Evolutionary conservation across 352 stramenopile species (phyloP).

Genomic region (Globisporangium solare): DNA sequence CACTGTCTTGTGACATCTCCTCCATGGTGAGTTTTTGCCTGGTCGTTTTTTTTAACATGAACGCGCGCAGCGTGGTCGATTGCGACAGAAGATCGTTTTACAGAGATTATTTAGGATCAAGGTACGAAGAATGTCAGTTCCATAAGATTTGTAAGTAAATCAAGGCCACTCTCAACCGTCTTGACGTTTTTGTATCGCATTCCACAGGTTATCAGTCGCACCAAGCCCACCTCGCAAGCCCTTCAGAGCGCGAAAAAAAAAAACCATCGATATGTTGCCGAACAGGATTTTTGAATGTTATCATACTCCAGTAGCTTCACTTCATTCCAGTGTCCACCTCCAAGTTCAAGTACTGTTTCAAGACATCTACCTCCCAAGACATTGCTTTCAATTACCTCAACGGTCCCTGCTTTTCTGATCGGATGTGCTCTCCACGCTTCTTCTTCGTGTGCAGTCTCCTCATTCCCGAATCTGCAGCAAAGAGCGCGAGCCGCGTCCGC

Average conservation of each 20-base stretch:
- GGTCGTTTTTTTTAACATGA: background rate
- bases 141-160: too few species aligned
- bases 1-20: background rate
- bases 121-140: too few species aligned
- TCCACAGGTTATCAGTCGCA: background rate
- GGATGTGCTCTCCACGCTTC: too few species aligned
- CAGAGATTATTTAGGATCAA: too few species aligned
- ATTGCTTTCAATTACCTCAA: background rate
- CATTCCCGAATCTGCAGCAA: constrained; percentile 5
- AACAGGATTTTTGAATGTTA: background rate
- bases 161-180: background rate
- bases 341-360: background rate
- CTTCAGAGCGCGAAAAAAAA: constrained; percentile 8
- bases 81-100: background rate
- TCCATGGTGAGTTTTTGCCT: background rate
- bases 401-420: too few species aligned
- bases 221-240: too few species aligned
- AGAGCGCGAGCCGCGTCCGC: background rate
- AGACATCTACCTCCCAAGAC: background rate
- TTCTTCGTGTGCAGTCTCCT: too few species aligned
- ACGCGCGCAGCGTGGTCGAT: background rate
- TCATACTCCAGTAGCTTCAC: background rate
- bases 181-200: background rate
- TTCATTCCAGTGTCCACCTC: too few species aligned
- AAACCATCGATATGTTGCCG: background rate